phyloP scores from a whole-genome alignment of 202 grass and related monocot species.

The Setaria italica region DNA sequence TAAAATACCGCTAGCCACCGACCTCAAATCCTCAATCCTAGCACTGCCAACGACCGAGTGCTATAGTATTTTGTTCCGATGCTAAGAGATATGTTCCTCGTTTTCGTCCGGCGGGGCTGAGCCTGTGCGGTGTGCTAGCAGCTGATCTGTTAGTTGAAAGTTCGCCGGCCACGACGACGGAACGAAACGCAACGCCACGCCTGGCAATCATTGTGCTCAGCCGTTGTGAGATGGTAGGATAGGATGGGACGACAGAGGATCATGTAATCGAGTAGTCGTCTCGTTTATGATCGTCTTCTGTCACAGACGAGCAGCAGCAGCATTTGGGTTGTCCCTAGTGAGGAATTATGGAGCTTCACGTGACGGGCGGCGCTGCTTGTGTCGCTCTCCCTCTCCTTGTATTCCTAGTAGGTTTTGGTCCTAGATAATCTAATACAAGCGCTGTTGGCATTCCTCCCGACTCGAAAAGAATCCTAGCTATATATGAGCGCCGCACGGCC shows the following conservation, averaged over 20 bases:
- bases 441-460: too few species aligned
- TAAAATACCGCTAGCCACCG: too few species aligned
- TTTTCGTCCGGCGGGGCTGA: too few species aligned
- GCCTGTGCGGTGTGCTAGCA: too few species aligned
- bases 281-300: neutral
- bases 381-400: neutral
- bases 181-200: too few species aligned
- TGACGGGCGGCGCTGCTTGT: neutral
- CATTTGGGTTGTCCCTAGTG: neutral
- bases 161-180: neutral
- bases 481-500: too few species aligned
- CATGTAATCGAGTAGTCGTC: neutral
- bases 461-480: neutral
- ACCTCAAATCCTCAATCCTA: too few species aligned
- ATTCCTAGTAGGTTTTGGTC: neutral
- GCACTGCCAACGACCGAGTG: neutral
- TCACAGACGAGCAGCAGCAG: neutral
- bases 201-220: slow-evolving; percentile 25
- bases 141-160: too few species aligned
- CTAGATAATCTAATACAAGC: neutral
- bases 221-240: neutral
- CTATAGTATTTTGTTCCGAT: too few species aligned
- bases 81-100: too few species aligned
- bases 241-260: neutral
- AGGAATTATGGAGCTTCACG: neutral